phyloP scores from a whole-genome alignment of 495 filamentous ascomycete species.

The Daldinia caldariorum region DNA sequence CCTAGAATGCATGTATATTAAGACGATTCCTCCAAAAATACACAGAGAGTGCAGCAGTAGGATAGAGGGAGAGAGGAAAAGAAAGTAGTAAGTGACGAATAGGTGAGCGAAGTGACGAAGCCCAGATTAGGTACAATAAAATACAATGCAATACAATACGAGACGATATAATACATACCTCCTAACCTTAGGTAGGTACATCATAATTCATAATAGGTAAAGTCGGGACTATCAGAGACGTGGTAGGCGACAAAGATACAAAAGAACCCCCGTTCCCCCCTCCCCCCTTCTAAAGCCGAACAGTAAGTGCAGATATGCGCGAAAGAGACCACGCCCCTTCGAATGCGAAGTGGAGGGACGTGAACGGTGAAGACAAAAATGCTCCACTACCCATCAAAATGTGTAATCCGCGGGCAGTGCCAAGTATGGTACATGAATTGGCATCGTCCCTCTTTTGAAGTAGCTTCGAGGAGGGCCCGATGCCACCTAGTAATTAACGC shows the following conservation, averaged over 20 bases:
- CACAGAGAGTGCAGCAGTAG: neutral
- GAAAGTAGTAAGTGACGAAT: conserved; percentile 10
- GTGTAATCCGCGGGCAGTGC: conserved; percentile 39
- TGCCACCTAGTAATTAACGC: conserved; percentile 45
- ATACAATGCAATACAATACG: too few species aligned
- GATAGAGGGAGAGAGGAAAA: neutral
- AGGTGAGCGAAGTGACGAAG: conserved; percentile 5
- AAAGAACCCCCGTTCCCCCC: conserved; percentile 17
- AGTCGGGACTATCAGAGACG: neutral
- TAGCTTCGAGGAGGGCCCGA: conserved; percentile 45
- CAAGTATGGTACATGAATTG: conserved; percentile 47
- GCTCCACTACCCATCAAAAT: conserved; percentile 46
- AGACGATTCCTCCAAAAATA: conserved; percentile 29
- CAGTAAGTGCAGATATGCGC: conserved; percentile 47
- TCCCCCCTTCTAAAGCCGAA: conserved; percentile 34
- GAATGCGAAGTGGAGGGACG: conserved; percentile 45
- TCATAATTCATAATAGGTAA: neutral
- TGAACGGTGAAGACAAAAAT: conserved; percentile 39
- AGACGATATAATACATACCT: too few species aligned
- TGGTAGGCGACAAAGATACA: conserved; percentile 12
- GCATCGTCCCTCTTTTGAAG: conserved; percentile 43
- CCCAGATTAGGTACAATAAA: too few species aligned
- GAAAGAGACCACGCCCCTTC: conserved; percentile 44
- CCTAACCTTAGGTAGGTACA: too few species aligned
- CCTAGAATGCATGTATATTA: conserved; percentile 15